Evolutionary conservation across 2,329 filamentous ascomycete genomes (phyloP).

Genomic region (Colletotrichum cuscutae): DNA sequence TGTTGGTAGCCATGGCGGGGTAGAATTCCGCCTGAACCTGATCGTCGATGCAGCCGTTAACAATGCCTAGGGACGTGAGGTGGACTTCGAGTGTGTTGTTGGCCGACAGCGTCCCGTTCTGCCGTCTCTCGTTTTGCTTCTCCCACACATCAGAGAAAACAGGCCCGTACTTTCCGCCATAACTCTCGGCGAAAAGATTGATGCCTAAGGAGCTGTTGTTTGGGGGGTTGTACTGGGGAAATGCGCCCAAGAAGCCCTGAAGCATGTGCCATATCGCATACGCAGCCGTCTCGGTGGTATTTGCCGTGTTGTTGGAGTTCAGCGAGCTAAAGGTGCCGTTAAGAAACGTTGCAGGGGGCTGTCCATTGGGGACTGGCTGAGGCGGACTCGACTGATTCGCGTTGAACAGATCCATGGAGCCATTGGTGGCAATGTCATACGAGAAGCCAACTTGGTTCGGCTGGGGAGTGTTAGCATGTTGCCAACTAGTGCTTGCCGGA

Average conservation of each 20-base stretch:
- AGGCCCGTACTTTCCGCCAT: conserved; percentile 77
- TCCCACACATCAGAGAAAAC: conserved; percentile 69
- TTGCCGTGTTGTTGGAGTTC: conserved; percentile 58
- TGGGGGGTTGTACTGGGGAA: conserved; percentile 67
- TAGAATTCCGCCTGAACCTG: conserved; percentile 68
- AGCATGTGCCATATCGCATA: conserved; percentile 73
- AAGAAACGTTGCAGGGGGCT: conserved; percentile 49
- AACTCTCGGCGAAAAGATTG: conserved; percentile 76
- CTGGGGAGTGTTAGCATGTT: conserved; percentile 52
- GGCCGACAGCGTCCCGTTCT: conserved; percentile 58
- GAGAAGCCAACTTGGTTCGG: conserved; percentile 78
- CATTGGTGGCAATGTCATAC: conserved; percentile 71
- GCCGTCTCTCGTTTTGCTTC: conserved; percentile 68
- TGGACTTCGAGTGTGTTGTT: conserved; percentile 68
- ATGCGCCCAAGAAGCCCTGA: conserved; percentile 68
- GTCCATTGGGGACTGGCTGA: conserved; percentile 37
- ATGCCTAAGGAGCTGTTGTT: conserved; percentile 62
- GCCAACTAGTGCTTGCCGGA: conserved; percentile 38
- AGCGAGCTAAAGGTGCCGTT: conserved; percentile 75
- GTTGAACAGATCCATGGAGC: conserved; percentile 62
- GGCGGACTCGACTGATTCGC: conserved; percentile 49
- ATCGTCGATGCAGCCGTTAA: conserved; percentile 77
- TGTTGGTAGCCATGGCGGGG: conserved; percentile 65
- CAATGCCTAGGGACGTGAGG: conserved; percentile 72
- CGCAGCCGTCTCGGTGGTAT: conserved; percentile 67